Evolutionary conservation across 148 eudicot species (phyloP), one percentile per base, ranked within the genome.

Genomic region (Polygonum aviculare): DNA sequence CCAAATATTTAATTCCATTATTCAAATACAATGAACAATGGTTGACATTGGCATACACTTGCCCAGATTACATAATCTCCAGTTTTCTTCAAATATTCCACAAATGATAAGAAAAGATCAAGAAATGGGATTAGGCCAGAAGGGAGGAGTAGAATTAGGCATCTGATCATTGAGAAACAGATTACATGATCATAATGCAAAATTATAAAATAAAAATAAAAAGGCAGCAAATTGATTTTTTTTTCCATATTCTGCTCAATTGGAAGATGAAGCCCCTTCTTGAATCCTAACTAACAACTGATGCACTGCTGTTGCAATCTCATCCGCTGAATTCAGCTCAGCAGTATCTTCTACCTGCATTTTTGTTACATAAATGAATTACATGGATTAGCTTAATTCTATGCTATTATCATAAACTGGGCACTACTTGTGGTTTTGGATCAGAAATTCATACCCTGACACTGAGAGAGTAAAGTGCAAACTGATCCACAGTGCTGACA

Each of bases 291-390:
- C 78, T 44, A 93, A 81, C 69, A 93, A 76, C 10, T 81, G 81
- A 82, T 93, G 84, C 33, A 84, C 80, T 11, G 88, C 90, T 0
- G 78, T 86, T 0, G 98, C 96, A 1, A 93, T 88, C 33, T 91
- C 93, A 63, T 91, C 90, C 0, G 85, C 90, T 26, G 96, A 85
- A 39, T 76, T 89, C 69, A 88, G 75, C 76, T 86, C 85, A 78
- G 92, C 84, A 47, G 84, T 96, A 10, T 93, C 93, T 76, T 93
- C 98, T 47, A 89, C 79, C 98, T 93, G 80, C 52, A 40, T 26
- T 12, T 40, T 69, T 26, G 31, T 26, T 26, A 26, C 31, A 26
- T 22, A 60, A 69, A 18, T 11, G 12, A 26, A 19, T 60, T 2
- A 60, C 38, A 60, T 9, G 36, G 67, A 60, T 59, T 22, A 36